Conservation (phyloP, 1,139 yeast genomes). For the Yamadazyma buinensis region DNA sequence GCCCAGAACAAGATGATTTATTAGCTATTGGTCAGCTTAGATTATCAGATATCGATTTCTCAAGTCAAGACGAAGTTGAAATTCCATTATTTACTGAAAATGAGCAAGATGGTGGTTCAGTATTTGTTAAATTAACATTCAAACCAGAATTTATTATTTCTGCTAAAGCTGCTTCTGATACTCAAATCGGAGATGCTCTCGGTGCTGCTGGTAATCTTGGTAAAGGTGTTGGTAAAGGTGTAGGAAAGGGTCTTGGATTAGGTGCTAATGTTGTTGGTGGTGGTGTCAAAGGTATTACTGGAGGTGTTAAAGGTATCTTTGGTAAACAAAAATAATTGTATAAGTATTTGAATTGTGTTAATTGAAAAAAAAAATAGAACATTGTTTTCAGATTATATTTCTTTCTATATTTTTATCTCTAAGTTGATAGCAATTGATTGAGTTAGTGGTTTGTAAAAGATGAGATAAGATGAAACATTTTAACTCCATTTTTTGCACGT, state of each 20-base stretch:
- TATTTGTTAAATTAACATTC: slow-evolving; percentile 58
- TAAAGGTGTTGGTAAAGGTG: slow-evolving; percentile 35
- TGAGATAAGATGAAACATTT: too few relatives aligned
- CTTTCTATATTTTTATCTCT: too few relatives aligned
- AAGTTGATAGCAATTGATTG: too few relatives aligned
- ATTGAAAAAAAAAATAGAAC: too few relatives aligned
- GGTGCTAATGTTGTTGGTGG: slow-evolving; percentile 25
- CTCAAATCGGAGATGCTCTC: slow-evolving; percentile 43
- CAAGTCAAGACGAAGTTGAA: slow-evolving; percentile 45
- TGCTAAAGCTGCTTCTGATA: slow-evolving; percentile 32
- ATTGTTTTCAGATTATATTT: too few relatives aligned
- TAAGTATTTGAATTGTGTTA: not conserved
- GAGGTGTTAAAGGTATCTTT: slow-evolving; percentile 38
- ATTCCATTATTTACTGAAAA: slow-evolving; percentile 55
- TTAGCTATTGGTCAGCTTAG: slow-evolving; percentile 66
- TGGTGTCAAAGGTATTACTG: slow-evolving; percentile 44
- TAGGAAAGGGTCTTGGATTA: slow-evolving; percentile 33
- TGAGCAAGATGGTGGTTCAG: slow-evolving; percentile 59
- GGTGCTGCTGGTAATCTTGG: slow-evolving; percentile 35
- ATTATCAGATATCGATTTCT: slow-evolving; percentile 58
- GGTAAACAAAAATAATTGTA: too few relatives aligned
- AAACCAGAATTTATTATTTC: slow-evolving; percentile 64
- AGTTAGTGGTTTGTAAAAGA: too few relatives aligned
- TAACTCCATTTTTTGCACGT: too few relatives aligned
- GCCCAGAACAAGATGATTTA: slow-evolving; percentile 77